phyloP scores from a whole-genome alignment of 2,329 filamentous ascomycete species.

The Pyricularia pennisetigena region DNA sequence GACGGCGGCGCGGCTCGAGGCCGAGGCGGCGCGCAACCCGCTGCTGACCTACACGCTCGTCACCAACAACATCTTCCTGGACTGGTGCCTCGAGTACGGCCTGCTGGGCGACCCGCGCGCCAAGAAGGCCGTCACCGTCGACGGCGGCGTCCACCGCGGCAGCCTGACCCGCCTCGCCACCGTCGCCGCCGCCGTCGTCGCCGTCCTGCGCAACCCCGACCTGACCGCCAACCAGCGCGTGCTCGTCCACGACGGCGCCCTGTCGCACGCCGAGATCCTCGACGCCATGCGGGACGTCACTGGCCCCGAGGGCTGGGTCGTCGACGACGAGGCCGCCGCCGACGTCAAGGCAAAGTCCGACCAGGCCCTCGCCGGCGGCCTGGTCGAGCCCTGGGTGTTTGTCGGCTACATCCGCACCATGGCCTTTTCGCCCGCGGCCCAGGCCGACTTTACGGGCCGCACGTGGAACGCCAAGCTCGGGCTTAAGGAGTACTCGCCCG shows the following conservation, averaged over 20 bases:
- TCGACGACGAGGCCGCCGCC: conserved; percentile 24
- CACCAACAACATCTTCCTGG: conserved; percentile 16
- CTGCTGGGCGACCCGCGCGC: conserved; percentile 7
- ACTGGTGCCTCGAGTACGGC: conserved; percentile 14
- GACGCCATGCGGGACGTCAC: conserved; percentile 41
- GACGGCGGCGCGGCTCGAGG: conserved; percentile 16
- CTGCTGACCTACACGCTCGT: conserved; percentile 15
- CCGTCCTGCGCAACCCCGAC: neutral
- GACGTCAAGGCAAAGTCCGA: conserved; percentile 25
- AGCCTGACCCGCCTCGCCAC: conserved; percentile 13
- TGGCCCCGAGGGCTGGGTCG: conserved; percentile 33
- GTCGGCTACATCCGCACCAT: neutral
- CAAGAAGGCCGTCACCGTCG: conserved; percentile 4
- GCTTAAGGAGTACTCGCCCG: conserved; percentile 24
- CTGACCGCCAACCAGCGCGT: conserved; percentile 1
- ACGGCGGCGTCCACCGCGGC: conserved; percentile 12
- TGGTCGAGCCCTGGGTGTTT: conserved; percentile 15
- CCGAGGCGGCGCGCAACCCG: conserved; percentile 5
- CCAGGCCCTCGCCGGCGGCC: conserved; percentile 28
- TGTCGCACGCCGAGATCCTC: conserved; percentile 35
- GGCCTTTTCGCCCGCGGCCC: conserved; percentile 19
- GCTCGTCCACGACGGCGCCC: conserved; percentile 36
- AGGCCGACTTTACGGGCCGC: conserved; percentile 12
- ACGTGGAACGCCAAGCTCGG: conserved; percentile 34
- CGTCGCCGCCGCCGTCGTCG: conserved; percentile 5